A percentile compares a stretch with the other conserved stretches of the same genome.
Conservation (phyloP, 495 filamentous ascomycete genomes). For the Penicillium salamii region DNA sequence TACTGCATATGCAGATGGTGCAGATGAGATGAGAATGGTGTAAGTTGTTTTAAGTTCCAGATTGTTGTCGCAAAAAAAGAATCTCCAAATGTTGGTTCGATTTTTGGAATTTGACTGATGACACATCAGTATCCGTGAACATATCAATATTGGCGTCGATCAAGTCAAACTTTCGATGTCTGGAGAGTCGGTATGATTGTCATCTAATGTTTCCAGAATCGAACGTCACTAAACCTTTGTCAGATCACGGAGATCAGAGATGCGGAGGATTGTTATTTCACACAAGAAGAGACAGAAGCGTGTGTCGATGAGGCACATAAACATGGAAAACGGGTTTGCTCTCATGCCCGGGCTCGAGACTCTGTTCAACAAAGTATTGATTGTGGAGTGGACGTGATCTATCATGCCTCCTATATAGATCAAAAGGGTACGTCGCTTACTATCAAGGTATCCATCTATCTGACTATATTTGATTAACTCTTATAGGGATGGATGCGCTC, state of each 20-base stretch:
- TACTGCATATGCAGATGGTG: constrained; percentile 46
- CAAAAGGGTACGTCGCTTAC: constrained; percentile 25
- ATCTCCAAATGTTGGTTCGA: too few relatives aligned
- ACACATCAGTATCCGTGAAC: constrained; percentile 31
- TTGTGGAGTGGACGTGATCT: constrained; percentile 52
- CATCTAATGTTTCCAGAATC: neutral
- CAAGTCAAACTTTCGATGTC: constrained; percentile 54
- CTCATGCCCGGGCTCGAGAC: constrained; percentile 48
- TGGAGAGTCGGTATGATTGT: constrained; percentile 36
- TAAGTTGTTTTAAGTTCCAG: too few relatives aligned
- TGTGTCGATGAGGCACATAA: constrained; percentile 52
- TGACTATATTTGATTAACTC: neutral
- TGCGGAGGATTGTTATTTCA: constrained; percentile 49
- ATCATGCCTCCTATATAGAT: constrained; percentile 50
- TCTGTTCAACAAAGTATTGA: constrained; percentile 45
- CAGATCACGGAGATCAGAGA: constrained; percentile 34
- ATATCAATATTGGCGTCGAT: constrained; percentile 46
- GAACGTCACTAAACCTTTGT: constrained; percentile 1
- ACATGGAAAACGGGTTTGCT: constrained; percentile 42
- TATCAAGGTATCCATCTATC: too few relatives aligned
- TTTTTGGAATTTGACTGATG: constrained; percentile 17
- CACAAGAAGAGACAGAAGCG: constrained; percentile 46
- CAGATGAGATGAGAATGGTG: constrained; percentile 20
- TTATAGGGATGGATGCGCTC: constrained; percentile 40
- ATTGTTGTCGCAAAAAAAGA: too few relatives aligned